Percentiles rank a stretch among this genome's conserved stretches.
Evolutionary conservation across 306 rosid species (phyloP).

Genomic region (Prunus fruticosa): DNA sequence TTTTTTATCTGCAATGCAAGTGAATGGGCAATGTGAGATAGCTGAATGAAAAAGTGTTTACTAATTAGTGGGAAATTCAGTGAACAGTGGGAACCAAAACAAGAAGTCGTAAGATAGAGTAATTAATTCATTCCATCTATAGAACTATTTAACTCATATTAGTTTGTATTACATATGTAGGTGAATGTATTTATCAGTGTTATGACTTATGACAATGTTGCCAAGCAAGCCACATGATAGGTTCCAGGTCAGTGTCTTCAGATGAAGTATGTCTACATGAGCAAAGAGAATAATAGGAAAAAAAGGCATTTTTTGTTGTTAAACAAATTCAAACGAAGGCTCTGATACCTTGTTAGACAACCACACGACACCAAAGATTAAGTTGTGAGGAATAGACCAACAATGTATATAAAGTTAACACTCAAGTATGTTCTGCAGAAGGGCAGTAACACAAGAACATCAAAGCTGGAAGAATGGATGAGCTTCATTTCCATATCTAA

Average conservation of each 20-base stretch:
- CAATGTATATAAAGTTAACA: neutral
- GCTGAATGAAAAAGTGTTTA: conserved; percentile 22
- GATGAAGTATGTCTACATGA: neutral
- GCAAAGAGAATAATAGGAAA: neutral
- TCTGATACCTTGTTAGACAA: neutral
- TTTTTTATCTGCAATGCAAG: conserved; percentile 67
- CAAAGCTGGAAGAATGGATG: neutral
- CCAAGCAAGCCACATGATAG: neutral
- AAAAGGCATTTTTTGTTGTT: too few species aligned
- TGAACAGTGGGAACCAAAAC: neutral
- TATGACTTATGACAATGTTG: neutral
- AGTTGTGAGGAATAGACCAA: neutral
- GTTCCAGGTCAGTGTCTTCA: neutral
- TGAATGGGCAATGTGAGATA: conserved; percentile 27
- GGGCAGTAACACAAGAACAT: neutral
- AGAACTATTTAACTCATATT: neutral
- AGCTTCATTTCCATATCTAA: neutral
- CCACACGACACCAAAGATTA: neutral
- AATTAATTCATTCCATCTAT: neutral
- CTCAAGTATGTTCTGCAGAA: neutral
- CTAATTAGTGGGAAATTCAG: neutral
- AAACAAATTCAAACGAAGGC: neutral
- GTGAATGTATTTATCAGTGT: neutral
- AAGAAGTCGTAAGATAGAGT: neutral
- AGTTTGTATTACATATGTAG: neutral